Conservation (phyloP, 352 stramenopile species). For the Phytophthora colocasiae region DNA sequence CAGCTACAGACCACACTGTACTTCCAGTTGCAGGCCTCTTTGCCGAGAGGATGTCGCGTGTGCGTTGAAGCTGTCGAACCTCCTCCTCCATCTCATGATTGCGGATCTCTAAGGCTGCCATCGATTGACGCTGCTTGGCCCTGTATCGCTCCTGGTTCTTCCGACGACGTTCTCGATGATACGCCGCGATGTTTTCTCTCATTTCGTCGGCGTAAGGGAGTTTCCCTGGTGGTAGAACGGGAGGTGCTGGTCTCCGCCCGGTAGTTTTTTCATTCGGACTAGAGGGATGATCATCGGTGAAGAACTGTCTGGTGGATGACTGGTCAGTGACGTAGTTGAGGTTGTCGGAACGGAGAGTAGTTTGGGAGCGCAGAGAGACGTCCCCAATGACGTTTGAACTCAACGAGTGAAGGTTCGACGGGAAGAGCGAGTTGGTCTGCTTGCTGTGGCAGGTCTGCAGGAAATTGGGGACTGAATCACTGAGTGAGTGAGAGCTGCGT, state of each 20-base stretch:
- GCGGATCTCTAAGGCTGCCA: neutral
- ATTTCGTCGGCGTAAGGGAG: neutral
- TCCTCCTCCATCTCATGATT: neutral
- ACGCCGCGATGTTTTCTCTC: neutral
- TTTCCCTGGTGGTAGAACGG: neutral
- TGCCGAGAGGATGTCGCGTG: neutral
- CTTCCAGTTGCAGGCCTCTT: neutral
- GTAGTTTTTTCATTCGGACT: neutral
- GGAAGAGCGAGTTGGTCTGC: neutral
- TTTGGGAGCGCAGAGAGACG: neutral
- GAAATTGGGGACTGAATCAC: conserved; percentile 8
- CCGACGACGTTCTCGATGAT: neutral
- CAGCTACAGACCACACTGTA: conserved; percentile 2
- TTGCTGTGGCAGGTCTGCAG: conserved; percentile 2
- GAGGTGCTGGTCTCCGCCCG: neutral
- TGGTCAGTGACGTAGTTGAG: neutral
- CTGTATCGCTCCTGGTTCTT: conserved; percentile 4
- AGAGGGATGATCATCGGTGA: neutral
- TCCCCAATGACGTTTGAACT: conserved; percentile 5
- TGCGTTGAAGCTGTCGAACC: neutral
- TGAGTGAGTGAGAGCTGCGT: no score
- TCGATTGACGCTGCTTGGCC: neutral
- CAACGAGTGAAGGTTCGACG: conserved; percentile 1
- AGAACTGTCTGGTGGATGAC: neutral
- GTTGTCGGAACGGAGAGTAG: neutral